Evolutionary conservation across 306 rosid species (phyloP).

Genomic region (Pueraria montana): DNA sequence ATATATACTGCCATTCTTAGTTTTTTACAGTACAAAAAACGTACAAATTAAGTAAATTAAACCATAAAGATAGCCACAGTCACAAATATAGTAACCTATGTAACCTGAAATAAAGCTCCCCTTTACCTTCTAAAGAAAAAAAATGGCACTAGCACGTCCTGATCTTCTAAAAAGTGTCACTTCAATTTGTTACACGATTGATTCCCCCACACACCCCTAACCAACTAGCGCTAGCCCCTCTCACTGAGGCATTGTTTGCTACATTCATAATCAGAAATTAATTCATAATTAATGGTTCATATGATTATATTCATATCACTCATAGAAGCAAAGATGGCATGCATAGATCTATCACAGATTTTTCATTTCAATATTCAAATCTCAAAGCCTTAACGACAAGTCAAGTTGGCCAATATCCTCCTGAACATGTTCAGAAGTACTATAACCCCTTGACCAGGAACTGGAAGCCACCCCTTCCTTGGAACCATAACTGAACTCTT

Average conservation of each 20-base stretch:
- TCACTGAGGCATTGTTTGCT: constrained; percentile 17
- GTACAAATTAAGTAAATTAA: constrained; percentile 44
- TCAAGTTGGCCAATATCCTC: constrained; percentile 83
- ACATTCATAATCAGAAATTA: constrained; percentile 5
- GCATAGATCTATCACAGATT: not conserved
- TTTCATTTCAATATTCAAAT: not conserved
- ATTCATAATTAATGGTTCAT: not conserved
- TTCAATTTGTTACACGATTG: constrained; percentile 38
- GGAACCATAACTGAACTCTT: constrained; percentile 47
- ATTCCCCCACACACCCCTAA: constrained; percentile 6
- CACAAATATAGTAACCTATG: constrained; percentile 45
- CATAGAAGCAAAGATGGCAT: constrained; percentile 9
- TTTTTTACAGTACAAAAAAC: constrained; percentile 49
- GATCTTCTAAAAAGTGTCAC: constrained; percentile 45
- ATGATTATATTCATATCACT: constrained; percentile 14
- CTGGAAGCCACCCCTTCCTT: constrained; percentile 49
- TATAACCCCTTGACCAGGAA: constrained; percentile 55
- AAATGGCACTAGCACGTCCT: constrained; percentile 37
- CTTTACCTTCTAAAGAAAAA: constrained; percentile 46
- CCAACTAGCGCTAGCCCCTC: constrained; percentile 7
- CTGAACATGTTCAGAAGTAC: constrained; percentile 58
- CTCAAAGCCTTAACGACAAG: constrained; percentile 84
- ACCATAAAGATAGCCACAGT: constrained; percentile 42
- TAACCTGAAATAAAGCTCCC: constrained; percentile 44
- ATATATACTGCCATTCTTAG: constrained; percentile 50